These are phyloP conservation scores for Ilex paraguariensis DNA, from an alignment of 305 asterid species.

Conservation along the genomic window DNA sequence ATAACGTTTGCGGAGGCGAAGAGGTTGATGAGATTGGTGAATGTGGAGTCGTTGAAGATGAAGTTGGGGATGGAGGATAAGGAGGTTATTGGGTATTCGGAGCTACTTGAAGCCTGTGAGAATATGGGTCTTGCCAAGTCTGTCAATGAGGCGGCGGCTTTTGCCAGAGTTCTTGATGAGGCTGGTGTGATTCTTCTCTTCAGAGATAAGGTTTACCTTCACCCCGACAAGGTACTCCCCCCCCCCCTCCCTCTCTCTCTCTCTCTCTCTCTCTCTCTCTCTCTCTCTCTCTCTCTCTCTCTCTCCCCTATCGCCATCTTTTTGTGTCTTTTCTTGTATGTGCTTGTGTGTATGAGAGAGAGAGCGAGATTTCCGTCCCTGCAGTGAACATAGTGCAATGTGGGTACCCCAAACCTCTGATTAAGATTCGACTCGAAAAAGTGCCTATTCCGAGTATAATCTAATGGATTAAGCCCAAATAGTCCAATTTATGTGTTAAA, in stretches of 20 bases:
- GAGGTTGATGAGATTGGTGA: slow-evolving; percentile 88
- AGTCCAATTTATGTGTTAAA: too few species aligned
- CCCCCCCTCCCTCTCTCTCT: too few species aligned
- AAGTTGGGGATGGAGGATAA: slow-evolving; percentile 69
- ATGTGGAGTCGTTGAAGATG: slow-evolving; percentile 72
- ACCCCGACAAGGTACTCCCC: slow-evolving; percentile 73
- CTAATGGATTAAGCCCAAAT: too few species aligned
- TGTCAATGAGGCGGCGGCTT: slow-evolving; percentile 62
- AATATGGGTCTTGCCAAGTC: slow-evolving; percentile 72
- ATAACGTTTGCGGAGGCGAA: slow-evolving; percentile 80
- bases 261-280: slow-evolving; percentile 7
- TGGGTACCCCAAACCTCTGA: too few species aligned
- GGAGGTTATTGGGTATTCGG: slow-evolving; percentile 68
- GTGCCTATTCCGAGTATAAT: too few species aligned
- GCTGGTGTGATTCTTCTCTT: slow-evolving; percentile 88
- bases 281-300: slow-evolving; percentile 3
- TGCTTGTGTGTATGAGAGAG: too few species aligned
- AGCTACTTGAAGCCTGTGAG: slow-evolving; percentile 69
- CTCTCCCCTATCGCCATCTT: not conserved
- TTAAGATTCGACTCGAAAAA: too few species aligned
- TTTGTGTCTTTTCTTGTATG: too few species aligned
- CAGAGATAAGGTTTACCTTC: slow-evolving; percentile 86
- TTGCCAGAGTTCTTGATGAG: slow-evolving; percentile 82
- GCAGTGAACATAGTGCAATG: too few species aligned
- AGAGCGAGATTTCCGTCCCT: too few species aligned